Conservation (phyloP, 2,329 filamentous ascomycete genomes). For the Penicillium sp. region DNA sequence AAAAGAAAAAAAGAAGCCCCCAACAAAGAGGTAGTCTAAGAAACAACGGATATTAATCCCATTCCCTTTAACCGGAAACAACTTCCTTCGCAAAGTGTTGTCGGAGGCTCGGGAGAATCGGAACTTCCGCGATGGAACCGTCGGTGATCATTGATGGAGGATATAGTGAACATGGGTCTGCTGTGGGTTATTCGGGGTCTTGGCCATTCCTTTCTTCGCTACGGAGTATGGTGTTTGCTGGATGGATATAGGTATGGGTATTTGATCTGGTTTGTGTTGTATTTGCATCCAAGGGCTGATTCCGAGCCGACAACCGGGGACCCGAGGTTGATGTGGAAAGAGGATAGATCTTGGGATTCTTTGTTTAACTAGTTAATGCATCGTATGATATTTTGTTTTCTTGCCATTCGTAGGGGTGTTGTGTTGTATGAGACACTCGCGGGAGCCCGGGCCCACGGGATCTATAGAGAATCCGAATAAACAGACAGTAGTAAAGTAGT, state of each 20-base stretch:
- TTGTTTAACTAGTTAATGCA: background rate
- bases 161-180: background rate
- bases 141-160: background rate
- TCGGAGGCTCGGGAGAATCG: conserved; percentile 22
- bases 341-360: background rate
- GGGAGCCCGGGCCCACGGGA: background rate
- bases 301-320: background rate
- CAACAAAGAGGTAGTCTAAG: background rate
- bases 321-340: too few relatives aligned
- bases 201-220: background rate
- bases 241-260: background rate
- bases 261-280: background rate
- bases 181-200: background rate
- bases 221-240: background rate
- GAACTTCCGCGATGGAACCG: conserved; percentile 17
- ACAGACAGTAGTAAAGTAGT: too few relatives aligned
- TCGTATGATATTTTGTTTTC: background rate
- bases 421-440: background rate
- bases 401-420: too few relatives aligned
- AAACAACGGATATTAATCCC: background rate
- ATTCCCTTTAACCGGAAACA: background rate
- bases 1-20: background rate
- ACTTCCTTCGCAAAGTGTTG: background rate
- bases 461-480: background rate
- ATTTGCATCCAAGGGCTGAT: background rate